Base-by-base conservation (phyloP, 1,139 yeast genomes). In the Candida mesenterica region DNA sequence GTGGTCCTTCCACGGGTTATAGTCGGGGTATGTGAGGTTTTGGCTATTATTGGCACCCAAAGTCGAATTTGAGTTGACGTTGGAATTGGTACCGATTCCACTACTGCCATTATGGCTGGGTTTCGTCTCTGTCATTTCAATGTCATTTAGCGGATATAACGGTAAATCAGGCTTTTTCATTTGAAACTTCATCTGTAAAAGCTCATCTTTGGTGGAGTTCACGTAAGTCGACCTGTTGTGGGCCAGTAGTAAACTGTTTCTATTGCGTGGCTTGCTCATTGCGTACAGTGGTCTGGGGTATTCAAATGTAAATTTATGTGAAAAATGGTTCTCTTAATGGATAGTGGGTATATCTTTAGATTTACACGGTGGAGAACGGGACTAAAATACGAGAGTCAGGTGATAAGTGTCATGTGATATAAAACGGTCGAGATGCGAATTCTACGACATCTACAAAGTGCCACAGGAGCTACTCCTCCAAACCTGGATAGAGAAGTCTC, bases 1-100 rank as follows among this genome's bases (percentile, higher is more conserved):
- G 8, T 75, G 73, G 49, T 83, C 90, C 36, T 68, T 64, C 96
- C 96, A 88, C 0, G 94, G 87, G 38, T 67, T 67, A 55, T 79
- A 87, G 59, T 88, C 96, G 1, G 96, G 96, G 50, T 74, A 83
- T 2, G 73, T 61, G 13, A 40, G 32, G 5, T 42, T 35, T 4
- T n/a, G n/a, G n/a, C n/a, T n/a, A n/a, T n/a, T n/a, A n/a, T n/a
- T n/a, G n/a, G n/a, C n/a, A n/a, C n/a, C n/a, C n/a, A n/a, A n/a
- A n/a, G n/a, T n/a, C n/a, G n/a, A n/a, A n/a, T 22, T 22, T 22
- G 10, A n/a, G 4, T 24, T 24, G 26, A 12, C n/a, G n/a, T 10
- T 24, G 26, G 15, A 25, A 25, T 25, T 15, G 6, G 8, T 9
- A 19, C 22, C 22, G 9, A n/a, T n/a, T 36, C 40, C 30, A 32